A percentile compares a stretch with the other conserved stretches of the same genome.
phyloP scores from a whole-genome alignment of 1,139 yeast genomes.

The Saccharomyces uvarum region DNA sequence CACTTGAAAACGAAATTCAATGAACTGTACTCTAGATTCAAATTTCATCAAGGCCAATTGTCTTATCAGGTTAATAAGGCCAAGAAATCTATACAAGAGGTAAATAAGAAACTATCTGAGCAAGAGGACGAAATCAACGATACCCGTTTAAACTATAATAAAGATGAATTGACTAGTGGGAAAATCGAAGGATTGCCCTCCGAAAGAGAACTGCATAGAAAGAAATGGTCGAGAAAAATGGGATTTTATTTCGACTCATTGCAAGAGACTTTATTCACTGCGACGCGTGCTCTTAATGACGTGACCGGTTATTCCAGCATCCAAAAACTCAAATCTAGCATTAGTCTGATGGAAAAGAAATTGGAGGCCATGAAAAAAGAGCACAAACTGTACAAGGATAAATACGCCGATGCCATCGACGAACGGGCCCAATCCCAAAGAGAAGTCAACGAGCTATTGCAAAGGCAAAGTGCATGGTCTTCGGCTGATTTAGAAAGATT shows the following conservation, averaged over 20 bases:
- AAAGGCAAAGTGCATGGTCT: constrained; percentile 78
- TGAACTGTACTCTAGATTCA: background rate
- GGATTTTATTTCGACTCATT: constrained; percentile 53
- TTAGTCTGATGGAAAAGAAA: constrained; percentile 45
- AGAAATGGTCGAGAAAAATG: constrained; percentile 48
- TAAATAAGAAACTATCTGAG: constrained; percentile 31
- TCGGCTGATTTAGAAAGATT: constrained; percentile 73
- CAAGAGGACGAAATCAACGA: constrained; percentile 31
- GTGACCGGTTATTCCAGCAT: constrained; percentile 87
- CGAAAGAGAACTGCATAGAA: constrained; percentile 36
- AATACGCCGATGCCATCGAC: constrained; percentile 57
- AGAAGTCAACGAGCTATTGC: constrained; percentile 80
- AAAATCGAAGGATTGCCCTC: constrained; percentile 37
- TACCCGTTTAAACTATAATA: constrained; percentile 28
- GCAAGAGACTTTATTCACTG: constrained; percentile 58
- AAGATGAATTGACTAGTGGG: constrained; percentile 27
- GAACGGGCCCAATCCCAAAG: constrained; percentile 66
- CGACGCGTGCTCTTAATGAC: constrained; percentile 74
- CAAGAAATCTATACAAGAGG: constrained; percentile 32
- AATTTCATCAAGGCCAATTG: background rate
- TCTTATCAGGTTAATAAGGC: constrained; percentile 29
- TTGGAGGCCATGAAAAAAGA: constrained; percentile 43
- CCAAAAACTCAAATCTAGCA: constrained; percentile 58
- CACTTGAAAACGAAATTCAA: background rate
- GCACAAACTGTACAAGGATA: constrained; percentile 44